A percentile compares a stretch with the other conserved stretches of the same genome.
Conservation (phyloP, 2,329 filamentous ascomycete genomes). For the Aureobasidium sp. region DNA sequence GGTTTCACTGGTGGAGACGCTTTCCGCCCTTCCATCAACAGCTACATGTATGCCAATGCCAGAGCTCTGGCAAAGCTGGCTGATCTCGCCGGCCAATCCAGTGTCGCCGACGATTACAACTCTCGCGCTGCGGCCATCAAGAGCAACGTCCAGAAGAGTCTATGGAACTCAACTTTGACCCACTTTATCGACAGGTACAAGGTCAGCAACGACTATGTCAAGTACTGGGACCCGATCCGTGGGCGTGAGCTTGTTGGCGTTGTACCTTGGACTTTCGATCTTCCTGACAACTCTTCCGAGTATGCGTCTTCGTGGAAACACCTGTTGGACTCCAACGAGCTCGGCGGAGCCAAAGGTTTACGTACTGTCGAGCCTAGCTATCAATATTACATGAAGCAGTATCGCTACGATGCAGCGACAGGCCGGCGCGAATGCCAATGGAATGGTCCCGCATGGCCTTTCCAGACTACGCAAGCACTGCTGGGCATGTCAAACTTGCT, state of each 20-base stretch:
- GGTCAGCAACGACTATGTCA: slow-evolving; percentile 33
- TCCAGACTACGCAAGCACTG: slow-evolving; percentile 37
- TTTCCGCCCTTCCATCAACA: slow-evolving; percentile 41
- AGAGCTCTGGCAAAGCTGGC: slow-evolving; percentile 36
- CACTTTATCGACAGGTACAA: slow-evolving; percentile 41
- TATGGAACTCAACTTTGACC: slow-evolving; percentile 39
- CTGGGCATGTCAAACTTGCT: slow-evolving; percentile 38
- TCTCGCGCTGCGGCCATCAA: slow-evolving; percentile 32
- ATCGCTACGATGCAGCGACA: slow-evolving; percentile 31
- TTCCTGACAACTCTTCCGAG: slow-evolving; percentile 33
- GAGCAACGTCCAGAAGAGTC: slow-evolving; percentile 31
- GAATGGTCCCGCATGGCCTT: slow-evolving; percentile 42
- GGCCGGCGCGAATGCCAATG: slow-evolving; percentile 37
- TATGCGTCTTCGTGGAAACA: slow-evolving; percentile 35
- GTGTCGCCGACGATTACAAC: slow-evolving; percentile 19
- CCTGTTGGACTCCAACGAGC: slow-evolving; percentile 29
- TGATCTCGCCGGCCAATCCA: slow-evolving; percentile 24
- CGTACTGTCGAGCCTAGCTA: slow-evolving; percentile 40
- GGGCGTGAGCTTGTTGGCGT: slow-evolving; percentile 39
- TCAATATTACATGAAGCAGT: slow-evolving; percentile 41
- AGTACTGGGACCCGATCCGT: slow-evolving; percentile 36
- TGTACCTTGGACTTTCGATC: slow-evolving; percentile 38
- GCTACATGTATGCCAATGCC: slow-evolving; percentile 40
- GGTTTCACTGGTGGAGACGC: slow-evolving; percentile 36
- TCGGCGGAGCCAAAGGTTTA: slow-evolving; percentile 33